phyloP scores from a whole-genome alignment of 1,284 basidiomycete genomes.

The Fomitopsis betulina region DNA sequence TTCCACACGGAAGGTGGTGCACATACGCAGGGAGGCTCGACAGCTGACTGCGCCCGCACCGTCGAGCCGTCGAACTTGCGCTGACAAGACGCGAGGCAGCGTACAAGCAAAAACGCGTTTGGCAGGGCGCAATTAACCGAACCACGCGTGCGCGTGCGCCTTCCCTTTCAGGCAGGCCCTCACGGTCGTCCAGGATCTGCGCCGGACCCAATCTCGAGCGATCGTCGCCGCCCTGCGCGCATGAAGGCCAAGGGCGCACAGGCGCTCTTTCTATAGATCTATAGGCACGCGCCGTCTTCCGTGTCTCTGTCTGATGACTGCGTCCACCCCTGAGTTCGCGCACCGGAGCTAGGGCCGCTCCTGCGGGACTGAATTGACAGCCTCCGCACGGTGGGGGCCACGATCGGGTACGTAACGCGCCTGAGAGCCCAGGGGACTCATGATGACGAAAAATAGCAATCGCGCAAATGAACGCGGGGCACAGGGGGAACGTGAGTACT shows the following conservation, averaged over 20 bases:
- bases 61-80: neutral
- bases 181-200: neutral
- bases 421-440: neutral
- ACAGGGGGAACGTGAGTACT: conserved; percentile 22
- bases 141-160: neutral
- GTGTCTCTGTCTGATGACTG: neutral
- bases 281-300: neutral
- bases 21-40: neutral
- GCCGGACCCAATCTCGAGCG: neutral
- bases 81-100: neutral
- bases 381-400: neutral
- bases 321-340: neutral
- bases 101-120: neutral
- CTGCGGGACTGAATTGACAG: conserved; percentile 1
- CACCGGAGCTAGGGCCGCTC: neutral
- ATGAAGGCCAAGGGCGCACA: neutral
- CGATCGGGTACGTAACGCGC: neutral
- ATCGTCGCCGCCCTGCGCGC: neutral
- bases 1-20: neutral
- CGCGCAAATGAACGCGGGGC: neutral
- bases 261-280: neutral
- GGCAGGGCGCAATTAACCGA: neutral
- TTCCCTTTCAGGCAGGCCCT: neutral
- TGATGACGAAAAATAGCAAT: neutral
- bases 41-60: neutral